Evolutionary conservation across 176 grass and related monocot genomes (phyloP).

Genomic region (Themeda triandra): DNA sequence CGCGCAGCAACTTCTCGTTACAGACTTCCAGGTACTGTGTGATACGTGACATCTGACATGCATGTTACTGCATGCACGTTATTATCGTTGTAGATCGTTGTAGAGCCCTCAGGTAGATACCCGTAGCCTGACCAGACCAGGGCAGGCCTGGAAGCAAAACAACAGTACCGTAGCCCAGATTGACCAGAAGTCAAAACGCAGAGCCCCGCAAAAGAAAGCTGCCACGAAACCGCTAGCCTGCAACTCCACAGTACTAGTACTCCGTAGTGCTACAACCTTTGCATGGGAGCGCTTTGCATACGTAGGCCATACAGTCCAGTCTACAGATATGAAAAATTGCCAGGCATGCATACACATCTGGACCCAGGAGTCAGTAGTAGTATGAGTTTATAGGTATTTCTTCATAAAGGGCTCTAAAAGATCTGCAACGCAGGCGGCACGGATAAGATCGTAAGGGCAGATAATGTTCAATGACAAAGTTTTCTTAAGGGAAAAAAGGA

Average conservation of each 20-base stretch:
- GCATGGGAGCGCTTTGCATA: neutral
- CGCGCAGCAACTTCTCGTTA: neutral
- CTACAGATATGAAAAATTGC: neutral
- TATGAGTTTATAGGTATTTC: no score
- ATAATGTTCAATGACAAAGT: neutral
- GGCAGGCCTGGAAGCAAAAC: neutral
- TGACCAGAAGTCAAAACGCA: slow-evolving; percentile 6
- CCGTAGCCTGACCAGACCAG: neutral
- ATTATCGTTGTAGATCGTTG: neutral
- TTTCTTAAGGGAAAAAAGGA: neutral
- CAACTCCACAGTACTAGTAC: neutral
- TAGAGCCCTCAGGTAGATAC: neutral
- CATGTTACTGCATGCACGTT: neutral
- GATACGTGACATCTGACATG: neutral
- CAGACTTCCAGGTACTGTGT: neutral
- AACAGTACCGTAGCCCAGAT: neutral
- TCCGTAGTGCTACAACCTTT: neutral
- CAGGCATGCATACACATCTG: neutral
- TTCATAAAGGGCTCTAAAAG: no score
- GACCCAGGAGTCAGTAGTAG: no score
- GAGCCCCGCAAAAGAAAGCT: neutral
- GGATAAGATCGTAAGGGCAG: neutral
- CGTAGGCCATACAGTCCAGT: neutral
- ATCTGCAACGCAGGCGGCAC: neutral
- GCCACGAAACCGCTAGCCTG: neutral